Conservation (phyloP, 306 rosid species). For the Cicer pinnatifidum region DNA sequence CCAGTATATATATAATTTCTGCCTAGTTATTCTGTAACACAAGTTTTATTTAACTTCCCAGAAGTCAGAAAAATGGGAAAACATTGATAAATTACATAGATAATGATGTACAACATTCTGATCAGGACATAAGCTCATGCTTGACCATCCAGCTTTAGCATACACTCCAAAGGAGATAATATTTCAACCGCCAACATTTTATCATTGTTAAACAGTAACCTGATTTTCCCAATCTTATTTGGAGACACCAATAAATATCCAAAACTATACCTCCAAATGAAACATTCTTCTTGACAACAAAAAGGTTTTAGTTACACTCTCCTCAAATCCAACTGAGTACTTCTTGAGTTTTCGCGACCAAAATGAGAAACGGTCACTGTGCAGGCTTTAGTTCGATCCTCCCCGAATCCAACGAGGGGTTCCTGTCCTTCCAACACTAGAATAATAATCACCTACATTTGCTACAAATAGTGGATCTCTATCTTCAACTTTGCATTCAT, state of each 20-base stretch:
- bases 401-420: conserved; percentile 70
- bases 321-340: conserved; percentile 66
- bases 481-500: conserved; percentile 59
- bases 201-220: conserved; percentile 17
- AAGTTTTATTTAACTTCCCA: conserved; percentile 34
- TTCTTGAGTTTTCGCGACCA: conserved; percentile 38
- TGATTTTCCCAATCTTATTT: conserved; percentile 27
- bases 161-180: conserved; percentile 27
- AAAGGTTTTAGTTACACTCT: conserved; percentile 52
- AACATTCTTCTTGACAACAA: conserved; percentile 27
- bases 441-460: conserved; percentile 87
- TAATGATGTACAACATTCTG: conserved; percentile 45
- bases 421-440: conserved; percentile 70
- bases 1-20: not conserved
- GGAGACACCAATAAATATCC: conserved; percentile 40
- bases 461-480: conserved; percentile 96
- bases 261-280: conserved; percentile 28
- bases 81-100: conserved; percentile 22
- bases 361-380: not conserved
- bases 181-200: conserved; percentile 42
- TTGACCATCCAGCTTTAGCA: conserved; percentile 19
- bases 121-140: conserved; percentile 28
- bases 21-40: conserved; percentile 4
- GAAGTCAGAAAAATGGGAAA: conserved; percentile 24
- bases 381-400: conserved; percentile 52